phyloP scores from a whole-genome alignment of 2,329 filamentous ascomycete species.

The Biscogniauxia sp. region DNA sequence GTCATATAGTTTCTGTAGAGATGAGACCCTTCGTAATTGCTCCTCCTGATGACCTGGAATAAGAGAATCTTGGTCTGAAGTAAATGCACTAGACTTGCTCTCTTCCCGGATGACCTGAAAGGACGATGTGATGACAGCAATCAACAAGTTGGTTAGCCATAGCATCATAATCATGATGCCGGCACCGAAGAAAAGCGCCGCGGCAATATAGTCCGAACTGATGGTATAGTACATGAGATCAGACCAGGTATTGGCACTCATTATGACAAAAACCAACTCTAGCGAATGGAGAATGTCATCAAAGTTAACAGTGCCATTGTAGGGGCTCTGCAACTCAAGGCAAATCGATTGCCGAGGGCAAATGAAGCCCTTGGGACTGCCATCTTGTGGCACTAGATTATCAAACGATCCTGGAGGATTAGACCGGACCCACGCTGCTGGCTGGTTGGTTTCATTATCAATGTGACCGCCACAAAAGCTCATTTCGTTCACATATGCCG shows the following conservation, averaged over 20 bases:
- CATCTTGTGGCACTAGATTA: constrained; percentile 50
- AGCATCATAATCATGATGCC: constrained; percentile 89
- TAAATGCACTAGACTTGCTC: constrained; percentile 90
- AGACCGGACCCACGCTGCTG: constrained; percentile 66
- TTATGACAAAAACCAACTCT: constrained; percentile 94
- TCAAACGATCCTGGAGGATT: constrained; percentile 35
- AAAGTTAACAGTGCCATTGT: constrained; percentile 84
- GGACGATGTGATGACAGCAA: constrained; percentile 96
- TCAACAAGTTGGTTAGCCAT: constrained; percentile 91
- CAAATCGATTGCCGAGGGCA: constrained; percentile 84
- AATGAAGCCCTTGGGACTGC: constrained; percentile 74
- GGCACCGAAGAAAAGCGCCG: constrained; percentile 73
- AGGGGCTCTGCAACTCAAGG: constrained; percentile 75
- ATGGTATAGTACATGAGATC: constrained; percentile 93
- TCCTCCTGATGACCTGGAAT: constrained; percentile 38
- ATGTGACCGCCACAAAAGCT: constrained; percentile 88
- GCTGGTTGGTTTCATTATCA: constrained; percentile 53
- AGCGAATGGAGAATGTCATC: constrained; percentile 92
- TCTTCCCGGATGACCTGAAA: constrained; percentile 98
- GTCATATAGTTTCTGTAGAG: constrained; percentile 69
- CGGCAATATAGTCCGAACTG: constrained; percentile 84
- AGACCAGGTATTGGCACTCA: constrained; percentile 96
- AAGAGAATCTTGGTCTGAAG: constrained; percentile 60
- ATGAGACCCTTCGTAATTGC: constrained; percentile 40
- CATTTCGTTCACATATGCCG: constrained; percentile 60